A percentile compares a stretch with the other conserved stretches of the same genome.
Evolutionary conservation across 2,329 filamentous ascomycete species (phyloP).

Genomic region (Xylaria sp.): DNA sequence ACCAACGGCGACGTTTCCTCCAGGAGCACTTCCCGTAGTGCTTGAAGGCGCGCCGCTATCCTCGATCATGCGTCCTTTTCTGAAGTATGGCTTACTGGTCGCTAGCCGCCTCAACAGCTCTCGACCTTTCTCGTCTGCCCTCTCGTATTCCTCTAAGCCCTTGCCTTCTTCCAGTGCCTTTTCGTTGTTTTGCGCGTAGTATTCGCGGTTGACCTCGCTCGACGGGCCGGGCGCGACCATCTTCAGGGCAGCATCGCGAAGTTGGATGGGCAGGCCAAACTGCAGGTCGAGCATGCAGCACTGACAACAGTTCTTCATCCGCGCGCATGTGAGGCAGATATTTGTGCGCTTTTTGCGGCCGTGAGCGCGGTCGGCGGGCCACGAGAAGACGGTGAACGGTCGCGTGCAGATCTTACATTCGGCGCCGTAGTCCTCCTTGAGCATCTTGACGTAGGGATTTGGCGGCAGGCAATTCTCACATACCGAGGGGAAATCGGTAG

Average conservation of each 20-base stretch:
- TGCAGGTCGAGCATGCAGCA: slow-evolving; percentile 98
- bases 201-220: slow-evolving; percentile 94
- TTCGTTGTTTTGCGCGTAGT: slow-evolving; percentile 97
- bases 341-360: slow-evolving; percentile 92
- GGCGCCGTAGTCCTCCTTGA: slow-evolving; percentile 95
- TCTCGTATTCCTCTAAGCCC: slow-evolving; percentile 89
- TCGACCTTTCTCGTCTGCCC: slow-evolving; percentile 95
- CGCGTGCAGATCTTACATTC: slow-evolving; percentile 91
- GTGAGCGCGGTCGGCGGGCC: slow-evolving; percentile 89
- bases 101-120: slow-evolving; percentile 87
- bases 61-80: slow-evolving; percentile 83
- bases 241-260: slow-evolving; percentile 95
- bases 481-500: slow-evolving; percentile 87
- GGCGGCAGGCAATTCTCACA: slow-evolving; percentile 95
- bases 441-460: slow-evolving; percentile 98
- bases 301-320: slow-evolving; percentile 98
- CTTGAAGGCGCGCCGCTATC: slow-evolving; percentile 57
- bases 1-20: slow-evolving; percentile 62
- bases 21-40: slow-evolving; percentile 52
- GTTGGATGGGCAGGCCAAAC: slow-evolving; percentile 93
- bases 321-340: slow-evolving; percentile 95
- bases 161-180: slow-evolving; percentile 92
- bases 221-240: slow-evolving; percentile 95
- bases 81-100: slow-evolving; percentile 93
- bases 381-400: slow-evolving; percentile 94